These are phyloP conservation scores for Zanthoxylum bungeanum DNA, from an alignment of 345 rosid genomes.

Conservation along the genomic window DNA sequence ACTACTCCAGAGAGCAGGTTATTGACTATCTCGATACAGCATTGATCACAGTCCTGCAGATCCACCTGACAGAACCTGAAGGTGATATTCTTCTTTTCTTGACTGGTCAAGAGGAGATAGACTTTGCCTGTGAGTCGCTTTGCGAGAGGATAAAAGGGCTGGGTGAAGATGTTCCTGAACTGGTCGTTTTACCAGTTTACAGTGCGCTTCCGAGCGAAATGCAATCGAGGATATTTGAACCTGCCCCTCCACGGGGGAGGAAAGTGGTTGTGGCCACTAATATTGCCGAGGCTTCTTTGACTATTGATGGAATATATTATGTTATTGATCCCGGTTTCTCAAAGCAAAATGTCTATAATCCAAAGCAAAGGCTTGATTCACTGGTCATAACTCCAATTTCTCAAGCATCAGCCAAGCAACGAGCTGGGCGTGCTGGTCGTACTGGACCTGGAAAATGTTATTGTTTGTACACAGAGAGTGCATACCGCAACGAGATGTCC, in stretches of 20 bases:
- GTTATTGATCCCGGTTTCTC: constrained; percentile 92
- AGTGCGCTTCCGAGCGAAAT: constrained; percentile 87
- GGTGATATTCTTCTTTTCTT: constrained; percentile 79
- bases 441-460: constrained; percentile 90
- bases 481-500: constrained; percentile 73
- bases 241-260: constrained; percentile 76
- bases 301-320: constrained; percentile 74
- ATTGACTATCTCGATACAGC: constrained; percentile 79
- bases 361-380: constrained; percentile 76
- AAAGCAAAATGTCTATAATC: constrained; percentile 75
- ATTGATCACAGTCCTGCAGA: constrained; percentile 66
- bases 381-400: constrained; percentile 78
- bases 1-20: constrained; percentile 73
- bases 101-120: constrained; percentile 86
- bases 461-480: constrained; percentile 74
- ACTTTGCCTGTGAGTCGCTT: constrained; percentile 72
- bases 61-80: constrained; percentile 82
- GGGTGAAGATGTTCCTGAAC: constrained; percentile 67
- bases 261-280: constrained; percentile 87
- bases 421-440: constrained; percentile 88
- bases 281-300: constrained; percentile 82
- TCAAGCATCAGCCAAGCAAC: constrained; percentile 80
- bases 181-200: constrained; percentile 75
- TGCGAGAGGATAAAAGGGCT: constrained; percentile 67
- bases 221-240: constrained; percentile 85